Base-by-base conservation (phyloP, 345 rosid genomes). In the Melaleuca alternifolia region DNA sequence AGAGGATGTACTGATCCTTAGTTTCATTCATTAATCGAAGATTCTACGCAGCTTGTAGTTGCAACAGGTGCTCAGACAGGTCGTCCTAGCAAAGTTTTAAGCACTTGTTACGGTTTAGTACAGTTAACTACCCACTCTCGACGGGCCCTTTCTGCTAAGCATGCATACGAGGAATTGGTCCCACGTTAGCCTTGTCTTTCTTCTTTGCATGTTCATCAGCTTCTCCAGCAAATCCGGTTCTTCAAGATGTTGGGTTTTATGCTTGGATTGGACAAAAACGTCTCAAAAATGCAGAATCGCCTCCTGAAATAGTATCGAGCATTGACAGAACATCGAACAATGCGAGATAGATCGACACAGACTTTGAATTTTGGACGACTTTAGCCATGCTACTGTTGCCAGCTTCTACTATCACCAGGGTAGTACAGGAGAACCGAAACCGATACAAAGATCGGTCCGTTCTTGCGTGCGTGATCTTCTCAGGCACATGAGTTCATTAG, bases 111-210 rank as follows among this genome's bases (percentile, higher is more conserved):
- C 51, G 51, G 51, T 50, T 50, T 3, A 50, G 51, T 9, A 50
- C 13, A 50, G 51, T 50, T 50, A 50, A 50, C 11, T 11, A 50
- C 51, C 51, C 51, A 4, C 14, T 1, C 12, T 4, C 13, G 51
- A 50, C 51, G 14, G 44, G 44, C 54, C 54, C 54, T 52, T 52
- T 1, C 44, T 30, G 76, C 44, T 15, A 0, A 14, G 75, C 21
- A 28, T 2, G 6, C 71, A 59, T 2, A n/a, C n/a, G 37, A n/a
- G 71, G 1, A 0, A 59, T n/a, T 0, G 18, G 71, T n/a, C 28
- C 75, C 18, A 14, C 75, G 75, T 61, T 61, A 0, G 75, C 14
- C 75, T 0, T 0, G 0, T 61, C 20, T 61, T 61, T 14, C 16
- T 10, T 61, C 75, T 28, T 13, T 1, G 76, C 20, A 6, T 0